These are phyloP conservation scores for Boeremia exigua DNA, from an alignment of 2,329 filamentous ascomycete genomes.

Conservation along the genomic window DNA sequence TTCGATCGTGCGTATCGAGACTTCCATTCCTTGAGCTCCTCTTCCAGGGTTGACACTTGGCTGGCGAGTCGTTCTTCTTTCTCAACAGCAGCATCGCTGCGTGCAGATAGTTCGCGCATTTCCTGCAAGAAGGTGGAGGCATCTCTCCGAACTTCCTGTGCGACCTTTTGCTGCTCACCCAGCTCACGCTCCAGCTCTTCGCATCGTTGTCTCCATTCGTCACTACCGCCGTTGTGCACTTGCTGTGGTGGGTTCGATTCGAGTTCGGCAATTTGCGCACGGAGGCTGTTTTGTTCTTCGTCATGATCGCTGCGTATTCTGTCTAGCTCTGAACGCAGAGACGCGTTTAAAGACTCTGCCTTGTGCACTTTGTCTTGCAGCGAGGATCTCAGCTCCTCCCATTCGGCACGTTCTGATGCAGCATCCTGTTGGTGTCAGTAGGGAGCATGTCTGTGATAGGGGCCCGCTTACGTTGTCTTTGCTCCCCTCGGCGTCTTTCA, in stretches of 20 bases:
- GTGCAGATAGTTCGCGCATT: conserved; percentile 85
- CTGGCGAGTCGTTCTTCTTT: conserved; percentile 79
- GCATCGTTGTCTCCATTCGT: conserved; percentile 47
- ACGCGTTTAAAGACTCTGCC: conserved; percentile 78
- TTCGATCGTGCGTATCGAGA: conserved; percentile 86
- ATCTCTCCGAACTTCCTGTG: conserved; percentile 84
- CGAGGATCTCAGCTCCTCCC: conserved; percentile 67
- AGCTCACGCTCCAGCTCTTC: conserved; percentile 64
- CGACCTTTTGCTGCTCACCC: conserved; percentile 79
- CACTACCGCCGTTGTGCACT: conserved; percentile 28
- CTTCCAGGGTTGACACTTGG: conserved; percentile 77
- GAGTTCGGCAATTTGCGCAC: conserved; percentile 66
- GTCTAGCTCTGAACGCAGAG: conserved; percentile 79
- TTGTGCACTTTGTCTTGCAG: conserved; percentile 77
- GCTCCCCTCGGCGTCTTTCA: conserved; percentile 65
- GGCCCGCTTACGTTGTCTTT: conserved; percentile 50
- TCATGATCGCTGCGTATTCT: conserved; percentile 72
- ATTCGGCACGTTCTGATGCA: conserved; percentile 72
- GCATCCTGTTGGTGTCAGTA: conserved; percentile 46
- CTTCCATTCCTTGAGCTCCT: conserved; percentile 88
- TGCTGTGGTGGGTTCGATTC: conserved; percentile 35
- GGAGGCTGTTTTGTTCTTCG: conserved; percentile 66
- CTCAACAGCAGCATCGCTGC: conserved; percentile 79
- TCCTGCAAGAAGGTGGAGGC: conserved; percentile 83
- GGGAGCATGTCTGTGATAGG: background rate